phyloP scores from a whole-genome alignment of 768 basidiomycete genomes.

The Calvatia gigantea region DNA sequence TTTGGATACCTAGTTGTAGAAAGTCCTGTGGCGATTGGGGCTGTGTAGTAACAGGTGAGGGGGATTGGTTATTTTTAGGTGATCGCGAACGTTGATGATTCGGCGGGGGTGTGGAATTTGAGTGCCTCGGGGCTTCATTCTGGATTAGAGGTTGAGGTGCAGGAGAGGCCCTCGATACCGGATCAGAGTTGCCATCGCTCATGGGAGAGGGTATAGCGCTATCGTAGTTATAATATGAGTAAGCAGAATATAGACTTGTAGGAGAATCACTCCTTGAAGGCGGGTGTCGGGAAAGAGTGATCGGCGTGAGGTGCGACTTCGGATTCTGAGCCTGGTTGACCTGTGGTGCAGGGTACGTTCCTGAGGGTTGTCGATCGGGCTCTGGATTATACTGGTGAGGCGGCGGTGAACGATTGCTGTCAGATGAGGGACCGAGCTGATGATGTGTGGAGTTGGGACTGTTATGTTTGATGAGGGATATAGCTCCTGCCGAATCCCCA shows the following conservation, averaged over 20 bases:
- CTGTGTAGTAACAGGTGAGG: conserved; percentile 14
- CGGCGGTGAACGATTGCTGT: not conserved
- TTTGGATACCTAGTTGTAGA: conserved; percentile 72
- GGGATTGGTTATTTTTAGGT: not conserved
- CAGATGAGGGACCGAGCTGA: not conserved
- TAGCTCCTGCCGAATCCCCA: not conserved
- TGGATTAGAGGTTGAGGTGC: conserved; percentile 5
- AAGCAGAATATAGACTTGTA: conserved; percentile 49
- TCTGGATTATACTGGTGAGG: not conserved
- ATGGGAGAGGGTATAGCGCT: conserved; percentile 41
- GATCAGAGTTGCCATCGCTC: conserved; percentile 22
- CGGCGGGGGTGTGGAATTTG: conserved; percentile 7
- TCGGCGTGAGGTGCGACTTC: not conserved
- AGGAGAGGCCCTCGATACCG: conserved; percentile 16
- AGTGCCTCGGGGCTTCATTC: conserved; percentile 7
- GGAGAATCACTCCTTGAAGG: conserved; percentile 10
- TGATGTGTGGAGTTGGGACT: not conserved
- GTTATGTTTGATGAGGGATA: not conserved
- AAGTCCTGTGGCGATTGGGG: conserved; percentile 56
- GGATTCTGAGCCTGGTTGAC: not conserved
- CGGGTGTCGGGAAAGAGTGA: conserved; percentile 4
- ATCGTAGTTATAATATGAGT: conserved; percentile 65
- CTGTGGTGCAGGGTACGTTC: not conserved
- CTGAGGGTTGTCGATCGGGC: not conserved
- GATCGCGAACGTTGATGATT: not conserved